phyloP scores from a whole-genome alignment of 2,329 filamentous ascomycete species.

The Diaporthe citri region DNA sequence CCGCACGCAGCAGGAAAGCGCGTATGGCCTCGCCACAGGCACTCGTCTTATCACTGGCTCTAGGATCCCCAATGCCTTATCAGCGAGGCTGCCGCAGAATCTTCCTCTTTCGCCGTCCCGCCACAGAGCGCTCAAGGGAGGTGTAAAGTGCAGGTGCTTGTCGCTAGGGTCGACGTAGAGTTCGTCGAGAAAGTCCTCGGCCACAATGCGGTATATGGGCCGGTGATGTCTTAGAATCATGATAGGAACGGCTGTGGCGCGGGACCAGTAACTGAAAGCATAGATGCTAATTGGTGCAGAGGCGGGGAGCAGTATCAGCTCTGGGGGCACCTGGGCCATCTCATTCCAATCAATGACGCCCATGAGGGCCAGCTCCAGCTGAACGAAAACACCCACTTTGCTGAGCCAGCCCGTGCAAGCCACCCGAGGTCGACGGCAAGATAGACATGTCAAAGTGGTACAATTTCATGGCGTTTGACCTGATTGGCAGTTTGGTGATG shows the following conservation, averaged over 20 bases:
- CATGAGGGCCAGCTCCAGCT: neutral
- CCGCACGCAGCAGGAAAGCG: constrained; percentile 47
- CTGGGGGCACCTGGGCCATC: neutral
- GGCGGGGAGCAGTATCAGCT: neutral
- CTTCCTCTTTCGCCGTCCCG: neutral
- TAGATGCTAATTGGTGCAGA: constrained; percentile 1
- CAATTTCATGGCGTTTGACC: constrained; percentile 33
- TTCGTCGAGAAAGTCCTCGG: neutral
- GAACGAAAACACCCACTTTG: neutral
- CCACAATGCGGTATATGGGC: neutral
- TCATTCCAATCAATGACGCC: constrained; percentile 6
- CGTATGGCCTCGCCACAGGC: constrained; percentile 35
- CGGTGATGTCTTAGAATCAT: neutral
- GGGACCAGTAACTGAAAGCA: constrained; percentile 8
- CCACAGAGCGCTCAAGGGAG: neutral
- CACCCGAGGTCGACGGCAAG: neutral
- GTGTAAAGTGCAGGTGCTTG: neutral
- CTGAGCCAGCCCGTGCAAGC: neutral
- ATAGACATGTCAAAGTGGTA: constrained; percentile 30
- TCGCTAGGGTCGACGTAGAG: neutral
- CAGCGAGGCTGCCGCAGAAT: constrained; percentile 6
- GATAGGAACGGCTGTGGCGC: neutral
- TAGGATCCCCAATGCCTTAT: neutral
- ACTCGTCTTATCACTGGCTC: constrained; percentile 7
- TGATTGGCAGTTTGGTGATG: constrained; percentile 30